phyloP scores from a whole-genome alignment of 169 alveolate species.

The Eimeria necatrix region DNA sequence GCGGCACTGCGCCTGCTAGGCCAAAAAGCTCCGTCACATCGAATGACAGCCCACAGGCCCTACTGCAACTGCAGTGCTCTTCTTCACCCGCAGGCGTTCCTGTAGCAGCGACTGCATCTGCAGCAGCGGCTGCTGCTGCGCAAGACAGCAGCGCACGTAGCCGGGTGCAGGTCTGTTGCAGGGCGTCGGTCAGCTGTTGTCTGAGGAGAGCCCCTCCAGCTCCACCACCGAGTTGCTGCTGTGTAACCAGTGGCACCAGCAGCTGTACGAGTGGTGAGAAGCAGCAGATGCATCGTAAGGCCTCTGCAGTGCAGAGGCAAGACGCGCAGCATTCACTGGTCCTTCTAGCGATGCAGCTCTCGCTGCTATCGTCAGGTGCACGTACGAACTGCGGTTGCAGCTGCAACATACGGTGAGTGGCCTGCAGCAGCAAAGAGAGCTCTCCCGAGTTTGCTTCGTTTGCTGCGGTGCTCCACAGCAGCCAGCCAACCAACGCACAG shows the following conservation, averaged over 20 bases:
- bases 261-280: background rate
- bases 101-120: background rate
- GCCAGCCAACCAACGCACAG: conserved; percentile 9
- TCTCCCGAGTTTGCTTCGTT: background rate
- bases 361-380: background rate
- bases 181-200: background rate
- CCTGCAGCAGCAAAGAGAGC: conserved; percentile 21
- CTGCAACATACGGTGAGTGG: background rate
- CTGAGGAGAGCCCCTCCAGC: conserved; percentile 19
- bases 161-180: conserved; percentile 11
- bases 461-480: conserved; percentile 20
- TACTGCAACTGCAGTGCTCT: background rate
- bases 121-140: background rate
- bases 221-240: conserved; percentile 11
- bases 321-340: background rate
- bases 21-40: conserved; percentile 17
- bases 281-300: conserved; percentile 17
- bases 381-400: background rate
- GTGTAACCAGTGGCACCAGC: conserved; percentile 30
- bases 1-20: background rate
- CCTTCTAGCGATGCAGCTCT: background rate
- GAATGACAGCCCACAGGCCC: background rate
- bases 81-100: background rate
- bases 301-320: background rate
- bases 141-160: background rate